Evolutionary conservation across 495 filamentous ascomycete species (phyloP).

Genomic region (Penicillium fimorum): DNA sequence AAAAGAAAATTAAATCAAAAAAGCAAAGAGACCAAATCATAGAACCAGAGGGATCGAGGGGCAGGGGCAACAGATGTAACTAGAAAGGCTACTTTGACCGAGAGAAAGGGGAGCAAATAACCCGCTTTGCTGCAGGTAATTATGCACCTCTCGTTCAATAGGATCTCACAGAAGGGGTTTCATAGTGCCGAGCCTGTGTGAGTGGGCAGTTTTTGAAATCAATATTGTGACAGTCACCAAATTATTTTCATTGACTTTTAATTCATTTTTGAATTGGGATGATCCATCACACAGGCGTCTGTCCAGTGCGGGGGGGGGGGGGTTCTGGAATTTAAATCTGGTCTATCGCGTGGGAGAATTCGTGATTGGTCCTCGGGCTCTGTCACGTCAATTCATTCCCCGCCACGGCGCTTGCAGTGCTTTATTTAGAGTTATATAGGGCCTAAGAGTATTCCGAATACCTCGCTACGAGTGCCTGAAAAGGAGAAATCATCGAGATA

Average conservation of each 20-base stretch:
- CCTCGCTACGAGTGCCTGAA: background rate
- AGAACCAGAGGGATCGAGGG: constrained; percentile 12
- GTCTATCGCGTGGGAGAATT: constrained; percentile 7
- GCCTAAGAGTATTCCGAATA: constrained; percentile 6
- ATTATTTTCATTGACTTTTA: too few species aligned
- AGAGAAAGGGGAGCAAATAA: constrained; percentile 31
- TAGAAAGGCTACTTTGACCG: constrained; percentile 13
- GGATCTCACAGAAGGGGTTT: constrained; percentile 9
- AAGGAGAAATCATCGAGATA: background rate
- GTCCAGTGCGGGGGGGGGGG: background rate
- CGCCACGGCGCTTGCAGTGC: constrained; percentile 14
- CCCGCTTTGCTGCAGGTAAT: constrained; percentile 28
- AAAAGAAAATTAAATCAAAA: constrained; percentile 6
- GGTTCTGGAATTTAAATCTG: background rate
- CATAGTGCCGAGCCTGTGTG: constrained; percentile 3
- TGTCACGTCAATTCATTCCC: constrained; percentile 4
- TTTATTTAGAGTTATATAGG: constrained; percentile 6
- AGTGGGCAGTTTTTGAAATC: too few species aligned
- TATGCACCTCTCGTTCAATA: constrained; percentile 29
- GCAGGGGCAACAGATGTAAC: constrained; percentile 8
- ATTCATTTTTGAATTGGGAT: too few species aligned
- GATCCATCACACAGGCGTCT: background rate
- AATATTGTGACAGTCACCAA: background rate
- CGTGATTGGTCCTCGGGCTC: background rate
- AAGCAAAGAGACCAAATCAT: constrained; percentile 6